Percentiles rank a stretch among this genome's conserved stretches.
phyloP scores from a whole-genome alignment of 441 rosid species.

The Gossypium gossypioides region DNA sequence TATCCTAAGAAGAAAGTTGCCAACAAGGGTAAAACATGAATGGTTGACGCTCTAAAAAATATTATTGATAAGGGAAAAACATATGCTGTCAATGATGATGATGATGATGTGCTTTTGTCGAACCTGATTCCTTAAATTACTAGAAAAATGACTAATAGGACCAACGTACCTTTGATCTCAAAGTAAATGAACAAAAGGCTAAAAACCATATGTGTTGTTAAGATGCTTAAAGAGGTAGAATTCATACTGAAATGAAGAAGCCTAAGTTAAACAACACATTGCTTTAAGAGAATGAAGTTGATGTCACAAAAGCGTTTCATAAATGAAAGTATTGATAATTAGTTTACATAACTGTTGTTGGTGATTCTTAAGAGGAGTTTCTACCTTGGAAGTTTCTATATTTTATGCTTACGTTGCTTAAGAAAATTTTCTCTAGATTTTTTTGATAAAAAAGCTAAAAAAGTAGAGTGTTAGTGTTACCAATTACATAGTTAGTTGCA shows the following conservation, averaged over 20 bases:
- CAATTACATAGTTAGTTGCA: background rate
- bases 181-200: too few species aligned
- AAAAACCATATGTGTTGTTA: too few species aligned
- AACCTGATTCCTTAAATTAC: too few species aligned
- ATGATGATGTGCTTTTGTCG: background rate
- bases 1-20: background rate
- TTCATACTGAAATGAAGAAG: background rate
- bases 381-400: background rate
- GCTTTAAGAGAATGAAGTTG: background rate
- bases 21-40: background rate
- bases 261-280: background rate
- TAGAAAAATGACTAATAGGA: too few species aligned
- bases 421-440: background rate
- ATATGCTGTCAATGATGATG: background rate
- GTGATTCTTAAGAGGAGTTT: background rate
- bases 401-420: background rate
- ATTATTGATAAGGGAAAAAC: background rate
- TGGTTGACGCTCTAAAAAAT: background rate
- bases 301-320: background rate
- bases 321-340: background rate
- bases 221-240: background rate
- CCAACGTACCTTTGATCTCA: too few species aligned
- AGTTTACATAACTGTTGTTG: background rate
- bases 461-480: background rate
- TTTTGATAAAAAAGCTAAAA: background rate